These are phyloP conservation scores for Xylariaceae sp. DNA, from an alignment of 2,329 filamentous ascomycete species.

Conservation along the genomic window DNA sequence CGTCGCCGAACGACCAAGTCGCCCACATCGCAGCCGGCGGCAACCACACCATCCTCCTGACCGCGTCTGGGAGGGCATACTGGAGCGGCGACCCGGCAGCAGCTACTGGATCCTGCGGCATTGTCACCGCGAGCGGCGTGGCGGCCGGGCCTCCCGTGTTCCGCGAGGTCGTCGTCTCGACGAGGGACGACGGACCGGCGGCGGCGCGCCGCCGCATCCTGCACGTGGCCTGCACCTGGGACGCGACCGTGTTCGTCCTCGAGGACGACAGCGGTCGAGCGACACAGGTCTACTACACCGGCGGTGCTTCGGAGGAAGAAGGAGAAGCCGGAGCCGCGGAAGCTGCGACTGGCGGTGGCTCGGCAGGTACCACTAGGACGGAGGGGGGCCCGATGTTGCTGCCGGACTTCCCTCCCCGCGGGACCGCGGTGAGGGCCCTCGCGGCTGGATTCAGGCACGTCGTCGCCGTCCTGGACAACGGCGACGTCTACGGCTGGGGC, in stretches of 20 bases:
- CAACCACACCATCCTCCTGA: constrained; percentile 76
- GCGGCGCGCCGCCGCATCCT: constrained; percentile 25
- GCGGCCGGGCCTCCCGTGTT: constrained; percentile 30
- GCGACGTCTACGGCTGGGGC: constrained; percentile 82
- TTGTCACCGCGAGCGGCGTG: constrained; percentile 21
- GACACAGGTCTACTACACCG: constrained; percentile 50
- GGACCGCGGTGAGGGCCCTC: constrained; percentile 53
- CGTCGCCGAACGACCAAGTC: constrained; percentile 28
- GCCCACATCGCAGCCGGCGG: constrained; percentile 56
- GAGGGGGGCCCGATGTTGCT: constrained; percentile 32
- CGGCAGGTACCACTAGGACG: constrained; percentile 35
- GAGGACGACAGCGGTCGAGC: constrained; percentile 34
- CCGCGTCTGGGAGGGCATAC: constrained; percentile 50
- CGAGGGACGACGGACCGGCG: constrained; percentile 18
- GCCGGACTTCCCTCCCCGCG: constrained; percentile 55
- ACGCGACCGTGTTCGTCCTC: constrained; percentile 57
- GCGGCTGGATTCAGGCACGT: constrained; percentile 72
- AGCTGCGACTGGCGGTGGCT: neutral
- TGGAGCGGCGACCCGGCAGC: constrained; percentile 60
- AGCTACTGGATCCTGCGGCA: constrained; percentile 46
- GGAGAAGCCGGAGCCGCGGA: constrained; percentile 30
- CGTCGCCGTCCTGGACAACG: constrained; percentile 64
- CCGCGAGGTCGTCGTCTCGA: constrained; percentile 29
- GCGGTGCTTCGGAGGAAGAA: constrained; percentile 48
- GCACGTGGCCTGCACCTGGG: constrained; percentile 69